Evolutionary conservation across 164 flowering plant genomes (phyloP), one percentile per base, ranked within the genome.

Genomic region (Berberis thunbergii): DNA sequence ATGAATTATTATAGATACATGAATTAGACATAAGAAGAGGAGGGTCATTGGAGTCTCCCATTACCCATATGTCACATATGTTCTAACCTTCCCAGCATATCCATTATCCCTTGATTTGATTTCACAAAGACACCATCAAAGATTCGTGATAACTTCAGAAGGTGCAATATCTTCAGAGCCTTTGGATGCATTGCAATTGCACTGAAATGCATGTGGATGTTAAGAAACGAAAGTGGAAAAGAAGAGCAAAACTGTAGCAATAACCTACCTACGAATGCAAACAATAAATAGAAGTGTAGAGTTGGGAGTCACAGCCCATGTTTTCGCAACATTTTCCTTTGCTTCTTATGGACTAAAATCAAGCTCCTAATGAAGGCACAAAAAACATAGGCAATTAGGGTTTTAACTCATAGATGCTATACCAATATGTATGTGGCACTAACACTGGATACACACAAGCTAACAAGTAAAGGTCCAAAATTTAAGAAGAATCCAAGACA

Each of bases 41-140:
- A 26, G 43, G 7, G 58, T 4, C 50, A 48, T 7, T 50, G 64
- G 26, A 26, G 26, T 42, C 26, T 60, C 54, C 2, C 7, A 76
- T 52, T 83, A 93, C 98, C 98, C 98, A 66, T 86, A 89, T 42
- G 98, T 83, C 8, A 89, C 77, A 54, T 73, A 88, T 38, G 98
- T 75, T 93, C 88, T 76, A 86, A 86, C 72, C 64, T 80, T 41
- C 65, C 77, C 70, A 93, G 70, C 85, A 78, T 74, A 55, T 82
- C 82, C 72, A 85, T 57, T 0, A 75, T 69, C 40, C 75, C 72
- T 43, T 83, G 82, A 64, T 66, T 87, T 57, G 84, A 89, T 73
- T 77, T 84, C 49, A 84, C 72, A 68, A 93, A 93, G 57, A 87
- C 84, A 43, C 86, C 97, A 73, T 52, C 77, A 67, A 73, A 79